These are phyloP conservation scores for Exophiala viscosa DNA, from an alignment of 2,329 filamentous ascomycete species.

Conservation along the genomic window DNA sequence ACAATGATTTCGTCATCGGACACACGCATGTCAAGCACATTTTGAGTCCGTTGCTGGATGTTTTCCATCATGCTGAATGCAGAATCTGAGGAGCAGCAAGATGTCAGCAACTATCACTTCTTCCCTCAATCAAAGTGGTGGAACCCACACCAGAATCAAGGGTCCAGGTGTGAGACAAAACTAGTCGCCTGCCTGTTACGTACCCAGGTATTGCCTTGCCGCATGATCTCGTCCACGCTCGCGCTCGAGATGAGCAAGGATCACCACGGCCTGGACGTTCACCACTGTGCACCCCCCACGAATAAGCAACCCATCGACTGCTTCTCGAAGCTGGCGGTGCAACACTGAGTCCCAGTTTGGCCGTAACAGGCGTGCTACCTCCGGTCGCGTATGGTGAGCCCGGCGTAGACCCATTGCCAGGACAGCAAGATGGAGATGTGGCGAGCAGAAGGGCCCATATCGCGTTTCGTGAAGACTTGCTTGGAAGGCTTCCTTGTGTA, in stretches of 20 bases:
- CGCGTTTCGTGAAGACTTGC: not conserved
- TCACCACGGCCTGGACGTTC: not conserved
- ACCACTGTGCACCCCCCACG: not conserved
- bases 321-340: not conserved
- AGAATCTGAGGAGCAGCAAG: not conserved
- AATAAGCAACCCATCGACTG: not conserved
- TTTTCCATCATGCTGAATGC: not conserved
- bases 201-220: conserved; percentile 4
- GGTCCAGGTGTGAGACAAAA: too few relatives aligned
- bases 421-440: conserved; percentile 1
- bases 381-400: not conserved
- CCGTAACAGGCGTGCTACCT: not conserved
- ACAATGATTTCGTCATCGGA: conserved; percentile 3
- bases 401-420: conserved; percentile 3
- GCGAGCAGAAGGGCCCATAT: conserved; percentile 5
- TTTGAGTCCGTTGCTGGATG: not conserved
- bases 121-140: too few relatives aligned
- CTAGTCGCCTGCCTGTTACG: not conserved
- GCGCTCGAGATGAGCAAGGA: not conserved
- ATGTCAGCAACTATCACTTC: too few relatives aligned
- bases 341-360: not conserved
- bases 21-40: not conserved
- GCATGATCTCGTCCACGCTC: conserved; percentile 1
- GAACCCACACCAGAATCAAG: too few relatives aligned
- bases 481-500: conserved; percentile 4